phyloP scores from a whole-genome alignment of 331 rosid genomes.

The Phaseolus coccineus region DNA sequence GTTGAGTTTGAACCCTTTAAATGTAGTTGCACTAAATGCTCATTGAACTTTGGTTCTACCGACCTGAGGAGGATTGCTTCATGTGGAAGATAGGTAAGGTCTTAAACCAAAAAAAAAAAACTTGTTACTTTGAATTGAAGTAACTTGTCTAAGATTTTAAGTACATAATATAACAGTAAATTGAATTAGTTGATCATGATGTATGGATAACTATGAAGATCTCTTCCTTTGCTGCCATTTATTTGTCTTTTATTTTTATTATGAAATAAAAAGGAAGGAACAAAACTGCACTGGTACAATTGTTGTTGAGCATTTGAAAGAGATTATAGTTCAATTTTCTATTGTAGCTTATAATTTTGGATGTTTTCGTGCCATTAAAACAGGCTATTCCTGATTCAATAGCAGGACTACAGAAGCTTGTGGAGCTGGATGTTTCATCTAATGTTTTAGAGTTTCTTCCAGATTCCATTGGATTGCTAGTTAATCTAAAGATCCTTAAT shows the following conservation, averaged over 20 bases:
- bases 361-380: constrained; percentile 41
- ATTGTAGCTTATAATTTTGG: constrained; percentile 20
- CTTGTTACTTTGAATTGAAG: constrained; percentile 1
- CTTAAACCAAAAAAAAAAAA: background rate
- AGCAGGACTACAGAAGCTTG: constrained; percentile 52
- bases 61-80: background rate
- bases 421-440: constrained; percentile 59
- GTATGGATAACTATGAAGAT: background rate
- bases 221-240: background rate
- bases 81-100: background rate
- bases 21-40: too few relatives aligned
- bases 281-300: background rate
- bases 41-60: too few relatives aligned
- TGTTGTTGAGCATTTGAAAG: background rate
- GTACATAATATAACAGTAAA: background rate
- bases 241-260: background rate
- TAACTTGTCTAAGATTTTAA: constrained; percentile 8
- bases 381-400: constrained; percentile 64
- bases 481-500: constrained; percentile 57
- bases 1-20: too few relatives aligned
- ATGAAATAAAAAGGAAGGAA: background rate
- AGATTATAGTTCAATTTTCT: background rate
- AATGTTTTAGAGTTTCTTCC: constrained; percentile 56
- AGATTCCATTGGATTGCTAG: constrained; percentile 52
- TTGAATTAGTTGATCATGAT: background rate